Conservation (phyloP, 768 basidiomycete species). For the Basidioascus undulatus region DNA sequence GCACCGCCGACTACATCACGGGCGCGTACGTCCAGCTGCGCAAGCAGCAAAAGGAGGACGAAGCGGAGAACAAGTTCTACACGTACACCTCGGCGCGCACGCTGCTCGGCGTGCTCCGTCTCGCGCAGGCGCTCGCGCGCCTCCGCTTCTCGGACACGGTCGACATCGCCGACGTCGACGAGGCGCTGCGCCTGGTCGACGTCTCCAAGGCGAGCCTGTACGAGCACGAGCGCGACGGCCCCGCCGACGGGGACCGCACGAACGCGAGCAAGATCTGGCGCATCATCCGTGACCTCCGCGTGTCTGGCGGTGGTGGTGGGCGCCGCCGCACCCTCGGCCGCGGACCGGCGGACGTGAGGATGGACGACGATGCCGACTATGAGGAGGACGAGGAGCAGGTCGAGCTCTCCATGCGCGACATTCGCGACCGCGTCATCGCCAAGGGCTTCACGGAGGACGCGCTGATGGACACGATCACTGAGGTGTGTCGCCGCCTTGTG, state of each 20-base stretch:
- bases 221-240: constrained; percentile 40
- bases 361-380: constrained; percentile 35
- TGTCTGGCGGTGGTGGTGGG: constrained; percentile 2
- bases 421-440: constrained; percentile 59
- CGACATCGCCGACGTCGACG: constrained; percentile 70
- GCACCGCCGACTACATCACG: constrained; percentile 78
- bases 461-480: constrained; percentile 56
- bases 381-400: constrained; percentile 34
- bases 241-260: constrained; percentile 47
- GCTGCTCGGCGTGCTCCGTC: constrained; percentile 74
- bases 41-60: constrained; percentile 75
- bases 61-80: constrained; percentile 63
- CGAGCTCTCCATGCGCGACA: constrained; percentile 62
- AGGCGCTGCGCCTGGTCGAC: constrained; percentile 89
- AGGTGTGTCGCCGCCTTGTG: constrained; percentile 28
- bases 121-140: constrained; percentile 83
- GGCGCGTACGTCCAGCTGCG: constrained; percentile 88
- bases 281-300: constrained; percentile 66
- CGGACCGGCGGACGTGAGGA: constrained; percentile 15
- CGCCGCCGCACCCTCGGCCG: constrained; percentile 9
- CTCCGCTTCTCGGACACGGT: constrained; percentile 64
- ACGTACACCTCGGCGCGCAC: constrained; percentile 92
- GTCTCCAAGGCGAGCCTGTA: constrained; percentile 77
- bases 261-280: constrained; percentile 64
- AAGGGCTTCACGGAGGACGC: constrained; percentile 79